Base-by-base conservation (phyloP, 108 stramenopile genomes). In the Chaetoceros tenuissimus region DNA sequence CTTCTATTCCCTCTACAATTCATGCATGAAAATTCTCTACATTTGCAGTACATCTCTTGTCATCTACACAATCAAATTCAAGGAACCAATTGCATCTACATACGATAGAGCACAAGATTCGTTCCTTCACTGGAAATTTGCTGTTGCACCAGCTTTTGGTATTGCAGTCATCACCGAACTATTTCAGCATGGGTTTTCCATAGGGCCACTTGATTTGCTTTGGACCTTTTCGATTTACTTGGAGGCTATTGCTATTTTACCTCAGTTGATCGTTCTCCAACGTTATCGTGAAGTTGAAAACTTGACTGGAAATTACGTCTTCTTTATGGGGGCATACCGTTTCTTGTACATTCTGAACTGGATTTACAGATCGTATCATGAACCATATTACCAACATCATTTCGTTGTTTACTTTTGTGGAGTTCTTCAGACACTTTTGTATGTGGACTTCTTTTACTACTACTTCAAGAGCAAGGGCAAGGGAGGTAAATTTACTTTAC, bases 321-420 rank as follows among this genome's bases (percentile, higher is more conserved):
- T 96, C 67, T 88, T 94, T 59, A 89, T 99, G 86, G 98, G 97
- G 51, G 75, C 89, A 31, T 99, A 99, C 66, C 84, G 97, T 25
- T 92, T 78, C 18, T 70, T 99, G 5, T 99, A 99, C 79, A 96
- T 99, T 63, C 66, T 98, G n/a, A 99, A 99, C 70, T 99, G 99
- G 99, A 75, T 98, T 31, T 98, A 94, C 54, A 73, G 97, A 27
- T 80, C 92, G 20, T 82, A 93, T 61, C 60, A 62, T 27, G 99
- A 99, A 74, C 58, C 57, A 26, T 60, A 77, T 22, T 98, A 99
- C 82, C 69, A 78, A 47, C 97, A 97, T 79, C 89, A 96, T 68
- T 91, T 72, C 62, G 79, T 98, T 2, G 92, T 94, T 18, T 97
- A 96, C 65, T 64, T 96, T 31, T 93, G 88, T 46, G 97, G 96